Evolutionary conservation across 208 protist genomes (phyloP).

Genomic region (Zelonia costaricensis): DNA sequence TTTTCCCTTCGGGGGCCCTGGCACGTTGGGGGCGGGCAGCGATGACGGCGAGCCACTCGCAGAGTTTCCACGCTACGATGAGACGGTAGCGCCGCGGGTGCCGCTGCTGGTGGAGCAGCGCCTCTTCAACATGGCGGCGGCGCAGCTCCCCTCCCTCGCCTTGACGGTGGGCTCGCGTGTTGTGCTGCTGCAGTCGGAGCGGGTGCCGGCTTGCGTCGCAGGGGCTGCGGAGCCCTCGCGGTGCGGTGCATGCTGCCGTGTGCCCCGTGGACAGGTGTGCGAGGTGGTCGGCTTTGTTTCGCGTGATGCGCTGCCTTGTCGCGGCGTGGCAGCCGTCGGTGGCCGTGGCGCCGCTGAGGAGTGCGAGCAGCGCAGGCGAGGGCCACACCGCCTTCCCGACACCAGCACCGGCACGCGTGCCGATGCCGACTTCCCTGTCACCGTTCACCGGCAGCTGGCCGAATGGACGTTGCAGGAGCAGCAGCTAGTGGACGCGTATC

Average conservation of each 20-base stretch:
- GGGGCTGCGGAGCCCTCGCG: no score
- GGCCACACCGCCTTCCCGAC: not conserved
- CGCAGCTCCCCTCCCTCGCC: constrained; percentile 30
- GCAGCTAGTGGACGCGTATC: constrained; percentile 8
- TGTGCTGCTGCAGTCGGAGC: constrained; percentile 22
- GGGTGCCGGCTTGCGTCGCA: not conserved
- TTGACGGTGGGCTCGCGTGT: constrained; percentile 39
- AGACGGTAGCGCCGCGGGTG: constrained; percentile 11
- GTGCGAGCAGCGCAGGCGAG: not conserved
- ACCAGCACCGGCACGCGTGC: no score
- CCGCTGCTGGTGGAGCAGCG: constrained; percentile 44
- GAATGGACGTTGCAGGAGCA: not conserved
- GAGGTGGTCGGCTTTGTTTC: constrained; percentile 28
- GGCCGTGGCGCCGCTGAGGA: not conserved
- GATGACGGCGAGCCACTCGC: not conserved
- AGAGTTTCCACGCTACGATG: constrained; percentile 19
- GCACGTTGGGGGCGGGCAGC: no score
- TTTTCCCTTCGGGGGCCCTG: no score
- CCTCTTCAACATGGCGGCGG: constrained; percentile 45
- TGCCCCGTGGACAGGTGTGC: constrained; percentile 19
- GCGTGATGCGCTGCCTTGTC: not conserved
- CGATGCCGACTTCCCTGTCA: no score
- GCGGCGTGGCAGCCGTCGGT: not conserved
- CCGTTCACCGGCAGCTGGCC: constrained; percentile 6
- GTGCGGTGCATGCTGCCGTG: no score